phyloP scores from a whole-genome alignment of 2,329 filamentous ascomycete genomes.

The Dryadomyces sulphureus region DNA sequence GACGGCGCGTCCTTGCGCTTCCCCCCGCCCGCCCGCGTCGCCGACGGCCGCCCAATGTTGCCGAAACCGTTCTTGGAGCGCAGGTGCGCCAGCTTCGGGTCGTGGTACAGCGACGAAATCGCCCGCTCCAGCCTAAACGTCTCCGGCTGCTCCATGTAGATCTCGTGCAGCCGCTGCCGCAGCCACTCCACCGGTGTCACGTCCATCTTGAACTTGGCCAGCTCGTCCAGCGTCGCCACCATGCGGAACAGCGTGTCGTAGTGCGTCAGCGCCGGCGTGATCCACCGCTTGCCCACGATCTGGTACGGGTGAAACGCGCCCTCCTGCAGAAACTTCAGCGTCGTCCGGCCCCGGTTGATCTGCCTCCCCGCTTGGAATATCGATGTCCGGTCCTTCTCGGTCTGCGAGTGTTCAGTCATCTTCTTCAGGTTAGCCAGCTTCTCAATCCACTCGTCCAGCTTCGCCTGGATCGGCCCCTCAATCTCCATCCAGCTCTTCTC shows the following conservation, averaged over 20 bases:
- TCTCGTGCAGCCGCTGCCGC: slow-evolving; percentile 38
- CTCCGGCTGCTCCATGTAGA: slow-evolving; percentile 26
- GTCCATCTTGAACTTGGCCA: slow-evolving; percentile 37
- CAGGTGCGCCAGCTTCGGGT: slow-evolving; percentile 32
- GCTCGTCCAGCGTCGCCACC: slow-evolving; percentile 36
- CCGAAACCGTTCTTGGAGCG: slow-evolving; percentile 38
- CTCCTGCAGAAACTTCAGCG: slow-evolving; percentile 35
- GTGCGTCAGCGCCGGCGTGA: slow-evolving; percentile 27
- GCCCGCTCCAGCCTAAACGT: slow-evolving; percentile 36
- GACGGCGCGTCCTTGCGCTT: slow-evolving; percentile 5
- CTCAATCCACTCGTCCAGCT: slow-evolving; percentile 30
- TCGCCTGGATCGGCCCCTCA: slow-evolving; percentile 24
- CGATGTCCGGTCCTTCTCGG: slow-evolving; percentile 23
- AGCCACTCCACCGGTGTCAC: slow-evolving; percentile 40
- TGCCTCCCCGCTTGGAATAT: slow-evolving; percentile 41
- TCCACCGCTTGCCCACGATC: slow-evolving; percentile 36
- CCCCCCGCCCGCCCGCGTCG: slow-evolving; percentile 9
- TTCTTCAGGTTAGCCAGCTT: slow-evolving; percentile 30
- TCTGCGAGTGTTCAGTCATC: slow-evolving; percentile 14
- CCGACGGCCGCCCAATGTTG: slow-evolving; percentile 38
- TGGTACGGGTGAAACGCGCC: slow-evolving; percentile 42
- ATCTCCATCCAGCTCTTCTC: slow-evolving; percentile 36
- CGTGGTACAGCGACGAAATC: slow-evolving; percentile 40
- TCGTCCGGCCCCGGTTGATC: slow-evolving; percentile 36
- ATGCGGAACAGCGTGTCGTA: slow-evolving; percentile 44